Base-by-base conservation (phyloP, 495 filamentous ascomycete species). In the Bombardia bombarda region DNA sequence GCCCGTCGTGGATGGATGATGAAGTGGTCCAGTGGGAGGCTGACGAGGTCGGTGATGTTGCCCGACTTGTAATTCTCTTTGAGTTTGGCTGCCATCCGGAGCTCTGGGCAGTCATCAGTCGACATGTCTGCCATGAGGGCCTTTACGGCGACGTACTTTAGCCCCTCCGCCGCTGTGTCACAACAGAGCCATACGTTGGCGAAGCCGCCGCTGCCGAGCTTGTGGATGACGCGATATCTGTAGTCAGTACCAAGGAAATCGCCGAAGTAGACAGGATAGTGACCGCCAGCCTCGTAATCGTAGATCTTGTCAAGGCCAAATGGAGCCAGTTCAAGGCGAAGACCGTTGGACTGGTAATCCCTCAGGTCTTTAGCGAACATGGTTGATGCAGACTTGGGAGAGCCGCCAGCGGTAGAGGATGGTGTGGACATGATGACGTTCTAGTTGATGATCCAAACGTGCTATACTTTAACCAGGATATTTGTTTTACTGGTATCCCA, bases 181-280 rank as follows among this genome's bases (percentile, higher is more conserved):
- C 26, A 13, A 7, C 7, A 7, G 30, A 72, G 59, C 66, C 68
- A 72, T 33, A 65, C 59, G 20, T 68, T 70, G 8, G 65, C 65
- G 52, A 60, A 68, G 22, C 57, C 52, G 46, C 68, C 66, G 33
- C 43, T 50, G 0, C 68, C 69, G 17, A 73, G 56, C 34, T 68
- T 70, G 38, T 68, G 50, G 31, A 69, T 53, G 7, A 70, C 40
- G 28, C 40, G 42, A 47, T 36, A 36, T 10, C 14, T 16, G 17
- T 36, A 12, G 26, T 13, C 26, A 30, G n/a, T n/a, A n/a, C n/a
- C n/a, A 18, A 30, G 13, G 7, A 36, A 18, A 36, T 19, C 13
- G 33, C 13, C 33, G 9, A 36, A 8, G 18, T 18, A 5, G n/a
- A 36, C 33, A 13, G 26, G 26, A 30, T 30, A 13, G 13, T 30